Base-by-base conservation (phyloP, 225 moss, liverwort and hornwort genomes). In the Sphagnum tenellum region DNA sequence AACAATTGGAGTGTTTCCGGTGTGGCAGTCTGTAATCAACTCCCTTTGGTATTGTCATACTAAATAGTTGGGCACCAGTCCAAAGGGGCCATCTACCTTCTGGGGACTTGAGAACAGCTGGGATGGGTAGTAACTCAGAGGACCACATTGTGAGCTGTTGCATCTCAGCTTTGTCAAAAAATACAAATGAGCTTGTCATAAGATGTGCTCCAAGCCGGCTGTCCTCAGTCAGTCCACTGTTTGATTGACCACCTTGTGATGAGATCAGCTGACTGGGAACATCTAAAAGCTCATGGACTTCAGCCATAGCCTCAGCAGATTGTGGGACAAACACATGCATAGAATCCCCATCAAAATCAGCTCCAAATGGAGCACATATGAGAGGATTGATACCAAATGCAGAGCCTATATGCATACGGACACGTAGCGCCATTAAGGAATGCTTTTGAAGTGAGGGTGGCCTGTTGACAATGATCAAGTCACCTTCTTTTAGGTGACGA, bases 301-400 rank as follows among this genome's bases (percentile, higher is more conserved):
- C 98, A 52, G 90, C 93, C 72, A 55, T 75, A 55, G 82, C 66
- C 71, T 93, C 93, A 59, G 77, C 77, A 72, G 89, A 87, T 69
- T 98, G 98, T 61, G 98, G 98, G 63, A 93, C 86, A 57, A 72
- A 93, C 46, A 94, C 65, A 63, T 93, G 90, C 67, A 93, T 71
- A 64, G 77, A 75, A 66, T 98, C 98, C 55, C 98, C 98, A 66
- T 98, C 93, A 67, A 98, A 90, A 67, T 93, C 93, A 49, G 93
- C 93, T 76, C 88, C 87, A 65, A 98, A 82, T 59, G 93, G 81
- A 66, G 90, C 67, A 57, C 98, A 98, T 52, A 89, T 72, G 44
- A 90, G 75, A 68, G 93, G 98, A 66, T 98, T 98, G 71, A 98
- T 86, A 54, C 80, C 80, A 72, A 90, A 74, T 58, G 84, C 72